Evolutionary conservation across 345 rosid species (phyloP), one percentile per base, ranked within the genome.

Genomic region (Zanthoxylum bungeanum): DNA sequence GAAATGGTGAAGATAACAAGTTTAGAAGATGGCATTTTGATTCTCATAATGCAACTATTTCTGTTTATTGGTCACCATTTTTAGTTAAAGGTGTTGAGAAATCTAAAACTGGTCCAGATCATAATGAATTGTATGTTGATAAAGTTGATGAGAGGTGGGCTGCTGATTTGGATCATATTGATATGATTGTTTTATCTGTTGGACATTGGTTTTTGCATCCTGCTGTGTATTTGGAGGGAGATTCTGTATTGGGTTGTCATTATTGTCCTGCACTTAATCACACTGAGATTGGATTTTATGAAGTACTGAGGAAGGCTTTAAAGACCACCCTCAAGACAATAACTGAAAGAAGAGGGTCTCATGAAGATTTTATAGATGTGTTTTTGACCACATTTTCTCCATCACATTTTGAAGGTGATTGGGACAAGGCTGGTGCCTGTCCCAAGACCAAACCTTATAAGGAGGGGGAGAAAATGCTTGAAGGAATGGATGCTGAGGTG

Each of bases 201-300:
- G 99, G 99, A 60, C 99, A 92, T 70, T 92, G 99, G 99, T 95
- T 92, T 61, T 72, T 92, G 4, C 93, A 95, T 73, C 98, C 93
- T 1, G 97, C 99, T 17, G 95, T 91, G 60, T 95, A 86, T 78
- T 79, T 53, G 33, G 94, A 91, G 81, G 85, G 85, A 19, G 88
- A 79, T 74, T 72, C 81, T 52, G 83, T 84, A 22, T 61, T 95
- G 62, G 99, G 99, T 42, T 92, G 99, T 67, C 99, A 95, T 79
- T 86, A 81, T 78, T 92, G 96, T 57, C 86, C 84, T 44, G 85
- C 86, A 71, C 80, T 86, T 28, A 95, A 92, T 70, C 81, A 84
- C 70, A 89, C 96, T 1, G 91, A 92, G 77, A 82, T 92, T 59
- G 93, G 96, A 49, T 95, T 91, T 68, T 89, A 83, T 69, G 97